A percentile compares a stretch with the other conserved stretches of the same genome.
Evolutionary conservation across 176 grass and related monocot species (phyloP).

Genomic region (Aechmea fasciata): DNA sequence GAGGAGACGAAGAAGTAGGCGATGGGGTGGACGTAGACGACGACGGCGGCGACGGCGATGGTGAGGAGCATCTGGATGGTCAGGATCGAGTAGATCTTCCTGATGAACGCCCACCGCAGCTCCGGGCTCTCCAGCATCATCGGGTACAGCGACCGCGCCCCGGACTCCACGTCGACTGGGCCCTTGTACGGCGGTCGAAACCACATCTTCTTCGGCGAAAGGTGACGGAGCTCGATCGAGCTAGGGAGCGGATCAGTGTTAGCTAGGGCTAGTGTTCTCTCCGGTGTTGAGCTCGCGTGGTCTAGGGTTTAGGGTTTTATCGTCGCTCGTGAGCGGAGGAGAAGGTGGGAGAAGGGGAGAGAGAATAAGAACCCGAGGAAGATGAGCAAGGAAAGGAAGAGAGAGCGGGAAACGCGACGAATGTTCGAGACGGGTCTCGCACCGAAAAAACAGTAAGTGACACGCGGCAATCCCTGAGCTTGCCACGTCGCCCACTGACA

Average conservation of each 20-base stretch:
- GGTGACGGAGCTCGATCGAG: too few relatives aligned
- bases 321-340: not conserved
- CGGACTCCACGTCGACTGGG: conserved; percentile 52
- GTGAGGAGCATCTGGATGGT: conserved; percentile 90
- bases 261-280: too few relatives aligned
- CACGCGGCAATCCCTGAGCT: too few relatives aligned
- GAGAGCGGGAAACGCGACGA: conserved; percentile 20
- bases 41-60: conserved; percentile 50
- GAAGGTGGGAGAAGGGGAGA: not conserved
- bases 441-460: not conserved
- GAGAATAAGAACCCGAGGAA: not conserved
- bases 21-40: conserved; percentile 60
- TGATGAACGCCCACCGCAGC: conserved; percentile 75
- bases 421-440: conserved; percentile 29
- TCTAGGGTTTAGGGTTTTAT: conserved; percentile 11
- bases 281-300: too few relatives aligned
- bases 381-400: not conserved
- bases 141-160: conserved; percentile 51
- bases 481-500: too few relatives aligned
- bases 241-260: not conserved
- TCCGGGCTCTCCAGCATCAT: conserved; percentile 85
- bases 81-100: conserved; percentile 79
- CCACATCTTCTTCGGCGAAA: conserved; percentile 39
- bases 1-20: conserved; percentile 74
- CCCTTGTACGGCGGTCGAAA: conserved; percentile 48